Conservation (phyloP, 495 filamentous ascomycete species). For the Hypoxylon crocopeplum region DNA sequence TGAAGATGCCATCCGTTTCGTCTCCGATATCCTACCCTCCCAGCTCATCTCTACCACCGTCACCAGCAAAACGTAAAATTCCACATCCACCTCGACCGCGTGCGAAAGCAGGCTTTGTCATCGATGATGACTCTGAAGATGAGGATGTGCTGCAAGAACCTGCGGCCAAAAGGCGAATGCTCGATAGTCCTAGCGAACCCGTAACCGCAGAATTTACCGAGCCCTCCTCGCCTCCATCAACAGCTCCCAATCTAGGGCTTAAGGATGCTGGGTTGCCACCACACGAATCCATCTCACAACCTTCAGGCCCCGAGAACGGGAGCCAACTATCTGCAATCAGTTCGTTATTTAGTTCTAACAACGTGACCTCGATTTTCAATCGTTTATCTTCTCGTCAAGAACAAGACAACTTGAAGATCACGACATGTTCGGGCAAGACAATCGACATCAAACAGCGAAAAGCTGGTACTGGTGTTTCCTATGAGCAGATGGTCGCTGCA, state of each 20-base stretch:
- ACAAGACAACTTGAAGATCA: constrained; percentile 52
- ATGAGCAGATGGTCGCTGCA: constrained; percentile 71
- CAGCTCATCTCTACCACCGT: constrained; percentile 56
- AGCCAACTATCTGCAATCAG: constrained; percentile 4
- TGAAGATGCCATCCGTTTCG: constrained; percentile 68
- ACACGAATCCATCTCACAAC: not conserved
- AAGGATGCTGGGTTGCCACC: not conserved
- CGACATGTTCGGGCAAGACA: constrained; percentile 70
- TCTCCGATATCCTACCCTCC: constrained; percentile 66
- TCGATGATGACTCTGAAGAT: constrained; percentile 48
- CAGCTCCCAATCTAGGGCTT: not conserved
- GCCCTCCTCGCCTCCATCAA: constrained; percentile 21
- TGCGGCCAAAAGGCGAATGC: constrained; percentile 40
- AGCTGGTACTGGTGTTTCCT: constrained; percentile 58
- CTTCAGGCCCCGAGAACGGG: not conserved
- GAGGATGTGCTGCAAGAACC: constrained; percentile 28
- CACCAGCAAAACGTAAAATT: constrained; percentile 56
- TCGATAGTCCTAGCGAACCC: constrained; percentile 23
- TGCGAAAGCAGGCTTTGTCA: constrained; percentile 49
- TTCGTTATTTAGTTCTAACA: constrained; percentile 17
- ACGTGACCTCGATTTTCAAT: constrained; percentile 38
- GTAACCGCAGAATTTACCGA: constrained; percentile 11
- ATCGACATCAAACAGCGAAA: constrained; percentile 62
- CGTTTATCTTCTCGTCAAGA: constrained; percentile 45
- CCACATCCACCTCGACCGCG: constrained; percentile 46